A percentile compares a stretch with the other conserved stretches of the same genome.
phyloP scores from a whole-genome alignment of 495 filamentous ascomycete species.

The Hypoxylon cercidicola region DNA sequence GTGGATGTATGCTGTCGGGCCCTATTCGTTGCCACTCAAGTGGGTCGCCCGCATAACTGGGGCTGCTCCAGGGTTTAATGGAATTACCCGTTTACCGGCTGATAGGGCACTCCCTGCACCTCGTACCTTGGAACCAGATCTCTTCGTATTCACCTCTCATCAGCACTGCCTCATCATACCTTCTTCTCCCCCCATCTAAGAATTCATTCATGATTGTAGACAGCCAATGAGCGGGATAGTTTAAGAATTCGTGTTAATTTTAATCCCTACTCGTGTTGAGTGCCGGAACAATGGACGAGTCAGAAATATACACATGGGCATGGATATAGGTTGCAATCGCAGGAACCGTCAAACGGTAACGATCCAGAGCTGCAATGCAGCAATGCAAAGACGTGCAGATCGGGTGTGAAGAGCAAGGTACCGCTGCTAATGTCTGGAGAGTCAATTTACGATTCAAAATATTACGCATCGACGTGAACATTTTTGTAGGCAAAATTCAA shows the following conservation, averaged over 20 bases:
- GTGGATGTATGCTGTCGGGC: no score
- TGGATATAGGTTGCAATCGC: neutral
- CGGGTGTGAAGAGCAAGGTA: slow-evolving; percentile 19
- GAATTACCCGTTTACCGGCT: slow-evolving; percentile 6
- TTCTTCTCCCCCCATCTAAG: neutral
- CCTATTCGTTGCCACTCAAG: neutral
- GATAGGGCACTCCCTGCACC: neutral
- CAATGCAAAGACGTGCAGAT: slow-evolving; percentile 11
- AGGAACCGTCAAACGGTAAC: slow-evolving; percentile 12
- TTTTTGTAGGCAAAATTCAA: slow-evolving; percentile 14
- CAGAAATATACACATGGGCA: slow-evolving; percentile 16
- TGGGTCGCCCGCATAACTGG: neutral
- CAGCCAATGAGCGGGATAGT: neutral
- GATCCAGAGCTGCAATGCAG: slow-evolving; percentile 13
- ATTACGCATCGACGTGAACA: slow-evolving; percentile 15
- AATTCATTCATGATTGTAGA: neutral
- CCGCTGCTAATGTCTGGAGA: neutral
- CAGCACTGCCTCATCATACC: slow-evolving; percentile 17
- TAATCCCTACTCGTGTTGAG: slow-evolving; percentile 13
- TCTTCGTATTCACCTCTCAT: slow-evolving; percentile 14
- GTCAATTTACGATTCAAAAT: neutral
- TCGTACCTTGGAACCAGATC: slow-evolving; percentile 4
- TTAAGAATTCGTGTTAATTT: slow-evolving; percentile 8
- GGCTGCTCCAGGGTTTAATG: slow-evolving; percentile 7
- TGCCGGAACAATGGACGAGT: slow-evolving; percentile 14